Conservation (phyloP, 2,329 filamentous ascomycete species). For the Nigrospora oryzae region DNA sequence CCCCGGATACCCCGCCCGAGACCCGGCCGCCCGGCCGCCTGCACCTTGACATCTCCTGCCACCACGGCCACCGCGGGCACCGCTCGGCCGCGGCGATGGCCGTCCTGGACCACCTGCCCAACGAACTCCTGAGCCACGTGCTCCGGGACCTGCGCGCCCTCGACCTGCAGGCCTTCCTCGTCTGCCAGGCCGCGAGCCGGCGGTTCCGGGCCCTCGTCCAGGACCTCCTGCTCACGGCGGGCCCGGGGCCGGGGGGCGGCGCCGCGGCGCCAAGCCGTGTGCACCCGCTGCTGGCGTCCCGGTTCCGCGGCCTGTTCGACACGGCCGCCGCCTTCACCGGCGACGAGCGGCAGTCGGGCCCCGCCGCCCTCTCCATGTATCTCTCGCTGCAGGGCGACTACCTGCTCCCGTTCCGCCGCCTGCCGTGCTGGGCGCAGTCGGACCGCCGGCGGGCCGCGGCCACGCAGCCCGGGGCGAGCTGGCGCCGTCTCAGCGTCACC, state of each 20-base stretch:
- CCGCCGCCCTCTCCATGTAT: constrained; percentile 2
- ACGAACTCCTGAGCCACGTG: constrained; percentile 6
- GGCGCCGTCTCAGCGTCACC: constrained; percentile 11
- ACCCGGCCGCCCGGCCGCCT: too few relatives aligned
- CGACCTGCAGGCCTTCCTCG: constrained; percentile 6
- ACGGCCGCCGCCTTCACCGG: constrained; percentile 9
- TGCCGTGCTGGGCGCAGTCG: constrained; percentile 8
- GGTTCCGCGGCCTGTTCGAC: constrained; percentile 10
- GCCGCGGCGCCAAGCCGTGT: not conserved
- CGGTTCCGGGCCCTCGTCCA: constrained; percentile 4
- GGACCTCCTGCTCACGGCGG: not conserved
- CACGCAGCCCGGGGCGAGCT: constrained; percentile 12
- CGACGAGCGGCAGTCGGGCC: constrained; percentile 3
- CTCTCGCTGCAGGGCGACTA: constrained; percentile 10
- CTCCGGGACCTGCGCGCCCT: constrained; percentile 4
- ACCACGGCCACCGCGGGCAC: too few relatives aligned
- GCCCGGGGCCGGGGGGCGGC: not conserved
- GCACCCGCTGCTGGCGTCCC: constrained; percentile 7
- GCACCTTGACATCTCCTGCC: too few relatives aligned
- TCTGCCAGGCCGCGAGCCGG: constrained; percentile 4
- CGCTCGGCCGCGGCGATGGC: constrained; percentile 2
- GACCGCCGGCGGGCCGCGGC: constrained; percentile 4
- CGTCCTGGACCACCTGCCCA: constrained; percentile 4
- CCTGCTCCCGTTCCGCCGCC: constrained; percentile 11
- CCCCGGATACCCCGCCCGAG: too few relatives aligned